Evolutionary conservation across 78 protist genomes (phyloP).

Genomic region (Guillardia theta): DNA sequence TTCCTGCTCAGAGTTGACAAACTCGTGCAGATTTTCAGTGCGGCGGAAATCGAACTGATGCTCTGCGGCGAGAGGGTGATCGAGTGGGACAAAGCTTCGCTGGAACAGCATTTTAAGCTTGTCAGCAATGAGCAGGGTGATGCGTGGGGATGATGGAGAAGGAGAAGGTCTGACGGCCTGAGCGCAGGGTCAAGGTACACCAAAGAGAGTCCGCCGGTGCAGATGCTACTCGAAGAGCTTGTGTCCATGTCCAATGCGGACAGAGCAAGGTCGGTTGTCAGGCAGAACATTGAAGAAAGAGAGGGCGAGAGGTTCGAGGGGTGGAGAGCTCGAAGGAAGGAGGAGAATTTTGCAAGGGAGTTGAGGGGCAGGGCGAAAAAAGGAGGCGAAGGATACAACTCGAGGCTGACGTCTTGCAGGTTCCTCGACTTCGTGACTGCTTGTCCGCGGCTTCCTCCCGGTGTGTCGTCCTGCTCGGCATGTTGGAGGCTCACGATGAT

Average conservation of each 20-base stretch:
- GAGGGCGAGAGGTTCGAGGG: too few relatives aligned
- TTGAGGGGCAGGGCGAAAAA: too few relatives aligned
- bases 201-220: not conserved
- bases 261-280: not conserved
- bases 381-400: too few relatives aligned
- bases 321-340: too few relatives aligned
- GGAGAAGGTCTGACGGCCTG: not conserved
- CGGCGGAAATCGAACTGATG: not conserved
- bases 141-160: not conserved
- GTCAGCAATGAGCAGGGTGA: constrained; percentile 15
- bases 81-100: constrained; percentile 20
- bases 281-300: too few relatives aligned
- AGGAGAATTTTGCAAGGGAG: too few relatives aligned
- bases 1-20: not conserved
- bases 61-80: constrained; percentile 31
- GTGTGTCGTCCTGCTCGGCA: not conserved
- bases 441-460: constrained; percentile 33
- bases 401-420: too few relatives aligned
- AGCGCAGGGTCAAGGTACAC: not conserved
- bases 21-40: not conserved
- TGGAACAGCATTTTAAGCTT: not conserved
- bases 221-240: constrained; percentile 30
- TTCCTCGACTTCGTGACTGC: constrained; percentile 41
- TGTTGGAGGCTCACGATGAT: not conserved
- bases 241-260: not conserved